A percentile compares a stretch with the other conserved stretches of the same genome.
Evolutionary conservation across 2,329 filamentous ascomycete genomes (phyloP).

Genomic region (Fusarium poae): DNA sequence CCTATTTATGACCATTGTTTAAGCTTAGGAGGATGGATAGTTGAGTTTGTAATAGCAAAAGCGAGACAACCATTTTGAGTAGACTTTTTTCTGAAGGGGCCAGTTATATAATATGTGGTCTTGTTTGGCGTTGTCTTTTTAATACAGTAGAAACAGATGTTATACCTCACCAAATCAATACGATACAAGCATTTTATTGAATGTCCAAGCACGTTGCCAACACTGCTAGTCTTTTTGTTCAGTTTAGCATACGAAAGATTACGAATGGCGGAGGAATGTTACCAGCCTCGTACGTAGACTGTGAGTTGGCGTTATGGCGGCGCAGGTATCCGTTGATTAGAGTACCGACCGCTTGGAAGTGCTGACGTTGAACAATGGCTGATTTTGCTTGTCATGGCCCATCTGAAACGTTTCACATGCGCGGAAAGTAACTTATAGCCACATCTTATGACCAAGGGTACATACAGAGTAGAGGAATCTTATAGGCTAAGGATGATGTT

Average conservation of each 20-base stretch:
- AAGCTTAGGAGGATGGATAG: conserved; percentile 7
- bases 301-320: neutral
- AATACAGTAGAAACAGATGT: conserved; percentile 37
- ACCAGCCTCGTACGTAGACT: conserved; percentile 9
- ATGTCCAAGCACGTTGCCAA: neutral
- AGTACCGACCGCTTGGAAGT: conserved; percentile 5
- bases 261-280: neutral
- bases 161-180: conserved; percentile 25
- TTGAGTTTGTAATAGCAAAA: conserved; percentile 32
- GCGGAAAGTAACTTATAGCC: conserved; percentile 18
- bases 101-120: conserved; percentile 15
- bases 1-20: conserved; percentile 4
- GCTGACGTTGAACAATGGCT: conserved; percentile 26
- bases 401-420: conserved; percentile 39
- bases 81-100: conserved; percentile 23
- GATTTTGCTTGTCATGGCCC: neutral
- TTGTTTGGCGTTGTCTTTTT: conserved; percentile 39
- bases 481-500: neutral
- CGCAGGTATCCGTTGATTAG: conserved; percentile 8
- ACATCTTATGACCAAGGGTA: conserved; percentile 14
- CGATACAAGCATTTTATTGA: conserved; percentile 20
- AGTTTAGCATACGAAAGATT: neutral
- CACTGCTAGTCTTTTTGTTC: too few species aligned
- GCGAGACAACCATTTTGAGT: conserved; percentile 20
- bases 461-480: neutral